Evolutionary conservation across 257 asterid species (phyloP).

Genomic region (Solanum rostratum): DNA sequence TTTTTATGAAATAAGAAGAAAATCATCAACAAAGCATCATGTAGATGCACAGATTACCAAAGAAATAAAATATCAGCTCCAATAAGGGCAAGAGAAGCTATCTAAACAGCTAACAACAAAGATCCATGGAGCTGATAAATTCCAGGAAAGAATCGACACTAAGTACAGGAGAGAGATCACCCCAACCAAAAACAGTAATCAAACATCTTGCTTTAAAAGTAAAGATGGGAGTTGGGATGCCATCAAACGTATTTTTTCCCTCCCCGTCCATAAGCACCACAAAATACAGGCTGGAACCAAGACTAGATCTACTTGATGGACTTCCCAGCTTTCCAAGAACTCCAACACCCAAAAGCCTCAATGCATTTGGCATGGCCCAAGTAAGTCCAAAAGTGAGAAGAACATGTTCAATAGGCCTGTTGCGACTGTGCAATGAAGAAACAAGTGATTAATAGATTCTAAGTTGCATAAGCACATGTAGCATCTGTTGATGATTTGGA

Average conservation of each 20-base stretch:
- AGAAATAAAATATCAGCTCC: neutral
- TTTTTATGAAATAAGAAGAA: neutral
- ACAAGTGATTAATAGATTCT: neutral
- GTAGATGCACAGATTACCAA: neutral
- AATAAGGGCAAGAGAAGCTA: neutral
- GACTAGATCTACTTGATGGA: neutral
- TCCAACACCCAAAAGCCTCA: neutral
- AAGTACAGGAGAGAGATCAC: neutral
- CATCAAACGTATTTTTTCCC: neutral
- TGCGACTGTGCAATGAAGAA: neutral
- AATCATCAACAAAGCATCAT: neutral
- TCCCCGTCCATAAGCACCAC: neutral
- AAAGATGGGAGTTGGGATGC: neutral
- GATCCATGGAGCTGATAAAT: neutral
- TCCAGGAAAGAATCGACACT: neutral
- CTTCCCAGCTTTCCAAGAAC: neutral
- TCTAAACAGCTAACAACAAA: neutral
- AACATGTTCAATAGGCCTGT: neutral
- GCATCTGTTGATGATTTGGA: neutral
- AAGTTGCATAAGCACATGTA: neutral
- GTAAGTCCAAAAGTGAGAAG: neutral
- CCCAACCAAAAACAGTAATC: neutral
- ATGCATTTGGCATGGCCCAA: neutral
- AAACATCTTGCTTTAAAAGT: neutral
- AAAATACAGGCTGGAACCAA: neutral